Evolutionary conservation across 306 rosid species (phyloP), one percentile per base, ranked within the genome.

Genomic region (Gastrolobium bilobum): DNA sequence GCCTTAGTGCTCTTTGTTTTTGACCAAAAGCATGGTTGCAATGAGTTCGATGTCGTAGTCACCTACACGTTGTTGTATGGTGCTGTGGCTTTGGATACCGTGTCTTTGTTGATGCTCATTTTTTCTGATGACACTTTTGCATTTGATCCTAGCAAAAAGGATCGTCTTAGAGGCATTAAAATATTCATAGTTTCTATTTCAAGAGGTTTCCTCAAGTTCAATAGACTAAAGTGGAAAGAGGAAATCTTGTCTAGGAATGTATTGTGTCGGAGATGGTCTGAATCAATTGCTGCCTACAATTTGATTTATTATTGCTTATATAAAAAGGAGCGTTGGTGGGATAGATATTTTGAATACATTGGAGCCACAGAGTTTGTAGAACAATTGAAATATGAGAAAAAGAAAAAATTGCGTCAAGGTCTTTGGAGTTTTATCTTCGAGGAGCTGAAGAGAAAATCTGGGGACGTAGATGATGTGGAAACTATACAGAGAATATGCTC

Each of bases 191-290:
- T 2, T 66, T 10, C 13, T 34, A 7, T 3, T 60, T 13, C 81
- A 2, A 2, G 2, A n/a, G 0, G 0, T 8, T 68, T 74, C 31
- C 86, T 83, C 30, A 4, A 39, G 4, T 14, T 70, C 34, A 83
- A 6, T 76, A 57, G 10, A 14, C 59, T 81, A 5, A 30, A 3
- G 3, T 75, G 81, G 87, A 38, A 10, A 35, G 35, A 4, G 4
- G 5, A 0, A 0, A 33, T 38, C 3, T 66, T 82, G 81, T 15
- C 33, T 13, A 82, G 76, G 7, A 37, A 0, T 10, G 0, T 75
- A 20, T 6, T 77, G 0, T 73, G 52, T 42, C 85, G 87, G 1
- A 84, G 91, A 64, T 89, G 93, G 93, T 77, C 76, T 10, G 87
- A 75, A 61, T 56, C 80, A 6, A 48, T 89, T 6, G 62, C 82